A percentile compares a stretch with the other conserved stretches of the same genome.
Conservation (phyloP, 768 basidiomycete species). For the Pluteus cervinus region DNA sequence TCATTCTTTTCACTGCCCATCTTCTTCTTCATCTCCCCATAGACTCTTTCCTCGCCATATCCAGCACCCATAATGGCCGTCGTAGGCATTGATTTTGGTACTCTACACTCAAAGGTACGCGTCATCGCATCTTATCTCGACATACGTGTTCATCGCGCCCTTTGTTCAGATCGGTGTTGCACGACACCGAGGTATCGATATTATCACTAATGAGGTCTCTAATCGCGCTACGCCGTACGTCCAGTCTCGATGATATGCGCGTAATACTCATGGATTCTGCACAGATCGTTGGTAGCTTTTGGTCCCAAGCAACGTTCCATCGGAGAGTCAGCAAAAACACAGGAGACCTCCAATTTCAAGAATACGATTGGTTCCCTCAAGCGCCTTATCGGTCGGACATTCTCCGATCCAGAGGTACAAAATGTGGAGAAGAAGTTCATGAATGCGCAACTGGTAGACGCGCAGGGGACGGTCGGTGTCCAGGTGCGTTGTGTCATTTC, state of each 20-base stretch:
- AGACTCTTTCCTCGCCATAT: neutral
- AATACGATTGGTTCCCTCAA: slow-evolving; percentile 95
- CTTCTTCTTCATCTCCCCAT: neutral
- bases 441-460: slow-evolving; percentile 82
- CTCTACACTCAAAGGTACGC: slow-evolving; percentile 80
- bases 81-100: slow-evolving; percentile 93
- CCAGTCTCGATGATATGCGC: too few relatives aligned
- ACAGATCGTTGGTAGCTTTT: slow-evolving; percentile 90
- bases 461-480: slow-evolving; percentile 74
- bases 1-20: neutral
- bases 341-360: slow-evolving; percentile 96
- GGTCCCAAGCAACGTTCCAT: slow-evolving; percentile 86
- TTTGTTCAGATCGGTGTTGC: slow-evolving; percentile 86
- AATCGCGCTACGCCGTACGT: slow-evolving; percentile 95
- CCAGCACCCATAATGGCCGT: slow-evolving; percentile 60
- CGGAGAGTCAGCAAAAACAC: slow-evolving; percentile 94
- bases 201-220: slow-evolving; percentile 96
- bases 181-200: slow-evolving; percentile 94
- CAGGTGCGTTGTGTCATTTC: slow-evolving; percentile 50
- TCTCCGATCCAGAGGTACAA: slow-evolving; percentile 76
- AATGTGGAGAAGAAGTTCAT: slow-evolving; percentile 88
- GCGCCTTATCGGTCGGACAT: slow-evolving; percentile 78
- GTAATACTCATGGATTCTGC: neutral
- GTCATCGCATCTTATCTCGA: slow-evolving; percentile 4
- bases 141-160: neutral